Evolutionary conservation across 2,329 filamentous ascomycete genomes (phyloP).

Genomic region (Xylariomycetidae sp.): DNA sequence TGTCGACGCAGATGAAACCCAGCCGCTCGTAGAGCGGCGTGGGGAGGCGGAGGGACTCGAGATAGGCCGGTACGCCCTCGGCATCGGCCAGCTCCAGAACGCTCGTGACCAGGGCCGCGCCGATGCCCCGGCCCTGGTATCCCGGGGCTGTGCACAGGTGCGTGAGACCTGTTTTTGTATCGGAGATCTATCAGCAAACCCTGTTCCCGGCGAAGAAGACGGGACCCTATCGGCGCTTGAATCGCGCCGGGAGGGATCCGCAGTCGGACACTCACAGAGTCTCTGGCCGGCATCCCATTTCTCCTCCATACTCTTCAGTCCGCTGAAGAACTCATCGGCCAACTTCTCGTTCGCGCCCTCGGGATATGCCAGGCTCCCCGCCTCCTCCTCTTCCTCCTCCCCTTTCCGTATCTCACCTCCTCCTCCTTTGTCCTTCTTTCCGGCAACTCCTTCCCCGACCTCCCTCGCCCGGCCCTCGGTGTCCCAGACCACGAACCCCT

Average conservation of each 20-base stretch:
- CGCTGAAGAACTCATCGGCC: conserved; percentile 18
- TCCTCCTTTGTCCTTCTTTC: neutral
- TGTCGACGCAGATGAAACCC: conserved; percentile 17
- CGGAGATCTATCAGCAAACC: neutral
- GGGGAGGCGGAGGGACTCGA: conserved; percentile 18
- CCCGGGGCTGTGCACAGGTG: conserved; percentile 19
- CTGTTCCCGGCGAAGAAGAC: no score
- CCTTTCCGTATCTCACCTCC: neutral
- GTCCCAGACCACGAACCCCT: conserved; percentile 18
- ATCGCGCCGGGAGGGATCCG: no score
- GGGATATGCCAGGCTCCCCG: conserved; percentile 8
- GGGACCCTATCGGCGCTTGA: no score
- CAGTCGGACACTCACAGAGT: conserved; percentile 20
- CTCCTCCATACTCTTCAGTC: conserved; percentile 12
- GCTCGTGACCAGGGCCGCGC: conserved; percentile 13
- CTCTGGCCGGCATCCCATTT: conserved; percentile 21
- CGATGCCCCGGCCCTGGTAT: conserved; percentile 22
- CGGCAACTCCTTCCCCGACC: neutral
- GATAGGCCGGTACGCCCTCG: conserved; percentile 15
- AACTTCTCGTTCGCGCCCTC: conserved; percentile 15
- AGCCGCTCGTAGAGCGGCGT: conserved; percentile 17
- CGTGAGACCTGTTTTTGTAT: conserved; percentile 13
- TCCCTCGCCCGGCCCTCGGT: conserved; percentile 8
- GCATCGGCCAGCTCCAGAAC: conserved; percentile 19
- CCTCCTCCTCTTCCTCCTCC: conserved; percentile 2